Percentiles rank a stretch among this genome's conserved stretches.
phyloP scores from a whole-genome alignment of 2,329 filamentous ascomycete species.

The Xylaria sp. region DNA sequence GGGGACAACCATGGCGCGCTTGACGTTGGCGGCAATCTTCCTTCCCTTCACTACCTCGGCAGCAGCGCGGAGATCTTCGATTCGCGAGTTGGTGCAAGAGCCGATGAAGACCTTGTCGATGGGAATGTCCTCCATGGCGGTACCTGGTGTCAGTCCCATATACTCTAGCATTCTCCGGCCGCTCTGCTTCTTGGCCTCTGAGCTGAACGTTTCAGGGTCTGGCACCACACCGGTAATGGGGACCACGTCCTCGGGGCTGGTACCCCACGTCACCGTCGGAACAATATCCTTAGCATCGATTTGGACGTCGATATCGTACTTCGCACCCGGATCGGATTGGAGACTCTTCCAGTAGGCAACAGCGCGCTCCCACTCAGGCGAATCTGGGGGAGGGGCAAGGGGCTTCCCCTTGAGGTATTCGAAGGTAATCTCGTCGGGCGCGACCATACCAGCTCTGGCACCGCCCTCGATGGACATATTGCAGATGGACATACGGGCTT shows the following conservation, averaged over 20 bases:
- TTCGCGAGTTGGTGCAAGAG: slow-evolving; percentile 96
- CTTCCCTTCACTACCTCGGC: slow-evolving; percentile 87
- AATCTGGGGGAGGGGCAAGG: slow-evolving; percentile 84
- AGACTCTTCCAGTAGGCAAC: slow-evolving; percentile 88
- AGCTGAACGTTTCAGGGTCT: slow-evolving; percentile 85
- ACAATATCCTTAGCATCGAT: slow-evolving; percentile 93
- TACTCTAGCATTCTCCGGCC: slow-evolving; percentile 89
- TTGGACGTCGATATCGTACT: slow-evolving; percentile 88
- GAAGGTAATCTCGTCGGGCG: slow-evolving; percentile 92
- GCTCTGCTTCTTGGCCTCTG: slow-evolving; percentile 81
- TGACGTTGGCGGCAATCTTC: slow-evolving; percentile 88
- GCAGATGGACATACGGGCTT: slow-evolving; percentile 98
- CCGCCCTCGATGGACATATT: slow-evolving; percentile 99
- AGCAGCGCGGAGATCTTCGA: slow-evolving; percentile 92
- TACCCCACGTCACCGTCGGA: slow-evolving; percentile 96
- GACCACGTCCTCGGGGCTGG: slow-evolving; percentile 94
- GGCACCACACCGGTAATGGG: slow-evolving; percentile 93
- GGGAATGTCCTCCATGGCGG: slow-evolving; percentile 88
- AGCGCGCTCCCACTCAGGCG: slow-evolving; percentile 89
- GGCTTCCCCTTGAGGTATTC: slow-evolving; percentile 94
- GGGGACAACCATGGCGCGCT: slow-evolving; percentile 94
- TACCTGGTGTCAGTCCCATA: slow-evolving; percentile 91
- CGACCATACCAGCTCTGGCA: slow-evolving; percentile 95
- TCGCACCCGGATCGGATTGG: slow-evolving; percentile 86
- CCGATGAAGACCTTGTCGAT: slow-evolving; percentile 98